These are phyloP conservation scores for Capronia epimyces DNA, from an alignment of 2,329 filamentous ascomycete genomes.

Conservation along the genomic window DNA sequence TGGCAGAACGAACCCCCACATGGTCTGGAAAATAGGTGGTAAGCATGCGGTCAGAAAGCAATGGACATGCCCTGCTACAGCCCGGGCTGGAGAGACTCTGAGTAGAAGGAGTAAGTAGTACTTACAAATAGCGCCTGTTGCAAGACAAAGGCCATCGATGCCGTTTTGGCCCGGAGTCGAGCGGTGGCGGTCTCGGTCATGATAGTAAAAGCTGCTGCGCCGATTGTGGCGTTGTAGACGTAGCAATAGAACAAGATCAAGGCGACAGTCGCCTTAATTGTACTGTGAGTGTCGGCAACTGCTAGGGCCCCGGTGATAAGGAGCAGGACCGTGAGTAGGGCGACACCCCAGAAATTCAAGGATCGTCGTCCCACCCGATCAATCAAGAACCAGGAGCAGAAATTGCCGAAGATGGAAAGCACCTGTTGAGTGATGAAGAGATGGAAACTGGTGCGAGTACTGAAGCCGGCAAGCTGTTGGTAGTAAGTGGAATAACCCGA, in stretches of 20 bases:
- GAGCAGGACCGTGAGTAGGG: slow-evolving; percentile 38
- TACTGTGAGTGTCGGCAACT: background rate
- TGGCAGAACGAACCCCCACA: slow-evolving; percentile 38
- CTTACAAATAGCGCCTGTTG: background rate
- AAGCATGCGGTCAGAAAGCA: background rate
- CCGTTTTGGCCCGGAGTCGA: slow-evolving; percentile 38
- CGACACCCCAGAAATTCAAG: slow-evolving; percentile 37
- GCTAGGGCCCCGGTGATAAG: slow-evolving; percentile 38
- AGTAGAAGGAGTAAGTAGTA: too few species aligned
- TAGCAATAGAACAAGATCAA: slow-evolving; percentile 41
- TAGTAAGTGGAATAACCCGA: slow-evolving; percentile 43
- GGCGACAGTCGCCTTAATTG: slow-evolving; percentile 26
- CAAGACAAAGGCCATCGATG: slow-evolving; percentile 2
- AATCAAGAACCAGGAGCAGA: slow-evolving; percentile 39
- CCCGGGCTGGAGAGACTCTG: too few species aligned
- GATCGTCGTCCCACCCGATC: slow-evolving; percentile 37
- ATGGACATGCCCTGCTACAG: background rate
- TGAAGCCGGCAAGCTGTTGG: slow-evolving; percentile 41
- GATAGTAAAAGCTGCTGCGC: slow-evolving; percentile 37
- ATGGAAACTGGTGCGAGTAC: slow-evolving; percentile 35
- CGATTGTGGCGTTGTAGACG: slow-evolving; percentile 40
- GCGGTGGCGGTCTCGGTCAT: slow-evolving; percentile 39
- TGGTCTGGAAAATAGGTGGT: too few species aligned
- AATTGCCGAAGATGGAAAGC: slow-evolving; percentile 38
- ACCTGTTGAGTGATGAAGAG: slow-evolving; percentile 40